A percentile compares a stretch with the other conserved stretches of the same genome.
phyloP scores from a whole-genome alignment of 768 basidiomycete genomes.

The Kwoniella dejecticola region DNA sequence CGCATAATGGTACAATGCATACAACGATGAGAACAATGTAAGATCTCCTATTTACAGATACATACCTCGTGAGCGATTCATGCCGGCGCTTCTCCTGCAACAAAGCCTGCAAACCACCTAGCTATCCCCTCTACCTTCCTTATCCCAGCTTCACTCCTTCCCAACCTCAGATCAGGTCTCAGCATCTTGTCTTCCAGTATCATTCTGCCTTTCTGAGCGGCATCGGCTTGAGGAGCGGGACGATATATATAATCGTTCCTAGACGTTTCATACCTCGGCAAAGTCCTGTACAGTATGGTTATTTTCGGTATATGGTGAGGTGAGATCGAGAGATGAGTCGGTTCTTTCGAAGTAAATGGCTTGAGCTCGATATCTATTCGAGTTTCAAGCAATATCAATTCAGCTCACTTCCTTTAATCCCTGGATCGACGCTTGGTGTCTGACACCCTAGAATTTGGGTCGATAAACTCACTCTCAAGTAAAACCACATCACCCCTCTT shows the following conservation, averaged over 20 bases:
- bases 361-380: constrained; percentile 41
- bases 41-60: no score
- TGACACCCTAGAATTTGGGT: no score
- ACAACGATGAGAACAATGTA: no score
- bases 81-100: constrained; percentile 36
- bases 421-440: no score
- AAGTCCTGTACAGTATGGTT: constrained; percentile 43
- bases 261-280: constrained; percentile 29
- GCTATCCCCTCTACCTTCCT: constrained; percentile 39
- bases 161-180: constrained; percentile 44
- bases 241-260: constrained; percentile 9
- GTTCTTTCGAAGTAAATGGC: constrained; percentile 28
- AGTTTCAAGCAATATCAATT: no score
- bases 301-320: constrained; percentile 21
- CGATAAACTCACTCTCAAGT: constrained; percentile 42
- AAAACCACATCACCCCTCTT: constrained; percentile 44
- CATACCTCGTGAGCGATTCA: no score
- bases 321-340: constrained; percentile 29
- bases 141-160: constrained; percentile 43
- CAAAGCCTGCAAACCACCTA: constrained; percentile 46
- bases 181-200: constrained; percentile 32
- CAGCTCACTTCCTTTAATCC: no score
- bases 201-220: constrained; percentile 8
- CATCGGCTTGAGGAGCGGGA: neutral
- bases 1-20: no score